Evolutionary conservation across 345 rosid species (phyloP).

Genomic region (Brassica napus): DNA sequence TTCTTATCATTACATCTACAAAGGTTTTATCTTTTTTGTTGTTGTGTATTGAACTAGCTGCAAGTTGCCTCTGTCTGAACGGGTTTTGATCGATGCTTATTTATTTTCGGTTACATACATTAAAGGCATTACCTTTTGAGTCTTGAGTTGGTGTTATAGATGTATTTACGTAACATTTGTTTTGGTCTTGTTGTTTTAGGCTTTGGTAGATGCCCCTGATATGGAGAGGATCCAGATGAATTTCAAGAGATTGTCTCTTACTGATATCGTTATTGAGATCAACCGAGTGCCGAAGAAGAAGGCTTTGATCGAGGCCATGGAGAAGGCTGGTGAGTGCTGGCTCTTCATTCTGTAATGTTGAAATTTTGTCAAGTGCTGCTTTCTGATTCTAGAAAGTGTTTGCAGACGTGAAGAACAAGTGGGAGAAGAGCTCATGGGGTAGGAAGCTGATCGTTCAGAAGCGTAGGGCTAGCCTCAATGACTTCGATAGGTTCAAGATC

Average conservation of each 20-base stretch:
- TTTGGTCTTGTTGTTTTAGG: constrained; percentile 43
- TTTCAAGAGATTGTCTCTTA: constrained; percentile 87
- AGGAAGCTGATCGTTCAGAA: constrained; percentile 74
- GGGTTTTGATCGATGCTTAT: neutral
- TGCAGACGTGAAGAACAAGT: constrained; percentile 73
- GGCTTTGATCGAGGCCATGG: constrained; percentile 82
- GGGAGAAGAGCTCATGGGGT: constrained; percentile 88
- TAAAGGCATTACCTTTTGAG: neutral
- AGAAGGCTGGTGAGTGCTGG: constrained; percentile 70
- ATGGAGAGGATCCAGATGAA: constrained; percentile 93
- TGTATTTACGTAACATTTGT: neutral
- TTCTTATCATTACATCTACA: neutral
- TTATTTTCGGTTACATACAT: neutral
- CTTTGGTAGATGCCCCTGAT: constrained; percentile 91
- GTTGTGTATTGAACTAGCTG: neutral
- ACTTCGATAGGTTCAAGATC: constrained; percentile 80
- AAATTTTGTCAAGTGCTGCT: neutral
- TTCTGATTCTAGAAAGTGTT: neutral
- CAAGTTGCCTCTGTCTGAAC: neutral
- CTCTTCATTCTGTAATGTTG: neutral
- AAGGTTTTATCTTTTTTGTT: neutral
- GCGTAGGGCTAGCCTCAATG: constrained; percentile 68
- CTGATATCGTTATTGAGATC: constrained; percentile 81
- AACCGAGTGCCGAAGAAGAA: constrained; percentile 82
- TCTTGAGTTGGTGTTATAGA: neutral